These are phyloP conservation scores for Phaeoacremonium minimum DNA, from an alignment of 2,329 filamentous ascomycete species.

Conservation along the genomic window DNA sequence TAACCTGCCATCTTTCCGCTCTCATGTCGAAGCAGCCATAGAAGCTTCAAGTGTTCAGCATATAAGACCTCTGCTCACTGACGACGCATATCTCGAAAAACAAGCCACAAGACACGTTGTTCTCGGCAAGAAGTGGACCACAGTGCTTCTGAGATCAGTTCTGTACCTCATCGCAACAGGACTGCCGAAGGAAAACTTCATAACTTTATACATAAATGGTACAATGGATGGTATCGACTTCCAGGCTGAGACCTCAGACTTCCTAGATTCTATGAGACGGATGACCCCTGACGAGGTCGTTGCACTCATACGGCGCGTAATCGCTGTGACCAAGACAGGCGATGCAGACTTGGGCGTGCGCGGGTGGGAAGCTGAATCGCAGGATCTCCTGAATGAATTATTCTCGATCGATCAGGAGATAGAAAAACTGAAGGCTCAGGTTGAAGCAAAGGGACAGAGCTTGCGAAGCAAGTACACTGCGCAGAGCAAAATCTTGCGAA, in stretches of 20 bases:
- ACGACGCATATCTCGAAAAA: constrained; percentile 50
- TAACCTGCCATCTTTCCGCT: constrained; percentile 64
- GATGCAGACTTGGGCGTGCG: constrained; percentile 30
- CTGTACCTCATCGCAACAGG: constrained; percentile 37
- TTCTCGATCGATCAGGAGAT: constrained; percentile 31
- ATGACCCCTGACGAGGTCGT: constrained; percentile 48
- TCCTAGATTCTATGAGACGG: constrained; percentile 56
- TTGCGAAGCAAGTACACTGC: constrained; percentile 74
- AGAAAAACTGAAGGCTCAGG: constrained; percentile 36
- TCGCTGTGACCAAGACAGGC: constrained; percentile 28
- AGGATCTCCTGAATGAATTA: constrained; percentile 27
- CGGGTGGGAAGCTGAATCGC: constrained; percentile 25
- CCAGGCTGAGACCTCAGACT: constrained; percentile 45
- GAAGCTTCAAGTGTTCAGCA: constrained; percentile 33
- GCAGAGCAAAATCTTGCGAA: constrained; percentile 65
- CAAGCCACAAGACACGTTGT: constrained; percentile 9
- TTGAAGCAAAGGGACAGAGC: constrained; percentile 37
- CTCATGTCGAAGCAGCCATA: constrained; percentile 43
- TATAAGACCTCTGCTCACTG: constrained; percentile 53
- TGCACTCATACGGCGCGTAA: constrained; percentile 35
- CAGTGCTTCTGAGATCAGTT: constrained; percentile 41
- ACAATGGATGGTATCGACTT: constrained; percentile 49
- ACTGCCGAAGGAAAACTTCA: constrained; percentile 35
- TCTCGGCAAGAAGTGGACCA: constrained; percentile 22
- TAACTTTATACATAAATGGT: constrained; percentile 56